These are phyloP conservation scores for Stylosanthes scabra DNA, from an alignment of 331 rosid species.

Conservation along the genomic window DNA sequence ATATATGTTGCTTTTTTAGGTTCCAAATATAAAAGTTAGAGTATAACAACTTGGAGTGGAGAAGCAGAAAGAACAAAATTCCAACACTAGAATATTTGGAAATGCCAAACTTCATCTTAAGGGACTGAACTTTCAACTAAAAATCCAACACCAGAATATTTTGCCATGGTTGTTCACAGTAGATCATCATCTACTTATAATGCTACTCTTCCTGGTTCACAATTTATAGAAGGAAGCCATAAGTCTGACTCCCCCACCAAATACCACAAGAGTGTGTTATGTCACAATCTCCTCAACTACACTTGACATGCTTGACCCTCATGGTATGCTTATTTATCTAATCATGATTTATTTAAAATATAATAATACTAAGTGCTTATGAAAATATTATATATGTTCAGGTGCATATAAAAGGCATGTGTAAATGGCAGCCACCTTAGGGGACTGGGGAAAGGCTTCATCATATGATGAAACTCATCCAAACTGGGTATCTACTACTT, in stretches of 20 bases:
- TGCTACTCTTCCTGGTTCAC: background rate
- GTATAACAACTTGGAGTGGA: background rate
- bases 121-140: no score
- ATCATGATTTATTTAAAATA: background rate
- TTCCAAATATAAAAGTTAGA: background rate
- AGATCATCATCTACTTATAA: background rate
- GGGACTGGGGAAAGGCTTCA: background rate
- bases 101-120: background rate
- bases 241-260: background rate
- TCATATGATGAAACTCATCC: background rate
- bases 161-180: no score
- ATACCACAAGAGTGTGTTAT: background rate
- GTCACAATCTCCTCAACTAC: background rate
- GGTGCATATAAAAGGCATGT: background rate
- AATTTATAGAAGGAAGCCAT: background rate
- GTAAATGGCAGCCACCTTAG: background rate
- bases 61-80: background rate
- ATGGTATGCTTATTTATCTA: background rate
- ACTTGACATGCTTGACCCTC: background rate
- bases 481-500: background rate
- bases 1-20: no score
- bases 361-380: background rate
- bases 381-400: background rate
- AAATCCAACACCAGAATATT: no score
- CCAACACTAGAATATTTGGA: background rate